phyloP scores from a whole-genome alignment of 768 basidiomycete genomes.

The Botryobasidium botryosum region DNA sequence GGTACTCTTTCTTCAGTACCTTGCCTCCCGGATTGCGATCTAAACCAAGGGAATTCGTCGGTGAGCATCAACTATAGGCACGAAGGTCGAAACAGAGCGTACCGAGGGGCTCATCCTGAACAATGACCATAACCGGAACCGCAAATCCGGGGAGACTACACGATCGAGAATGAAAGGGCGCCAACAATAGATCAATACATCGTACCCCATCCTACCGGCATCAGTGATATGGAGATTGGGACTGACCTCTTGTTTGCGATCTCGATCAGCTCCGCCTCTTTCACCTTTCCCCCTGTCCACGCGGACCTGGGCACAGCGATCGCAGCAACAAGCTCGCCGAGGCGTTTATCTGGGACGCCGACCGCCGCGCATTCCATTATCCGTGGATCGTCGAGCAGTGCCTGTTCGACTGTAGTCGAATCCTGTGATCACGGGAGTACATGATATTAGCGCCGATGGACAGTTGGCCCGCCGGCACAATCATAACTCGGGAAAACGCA shows the following conservation, averaged over 20 bases:
- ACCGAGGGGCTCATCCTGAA: too few species aligned
- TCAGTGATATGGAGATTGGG: too few species aligned
- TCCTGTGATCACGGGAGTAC: too few species aligned
- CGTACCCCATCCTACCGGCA: too few species aligned
- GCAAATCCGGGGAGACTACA: conserved; percentile 37
- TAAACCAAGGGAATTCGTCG: conserved; percentile 30
- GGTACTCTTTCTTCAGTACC: conserved; percentile 35
- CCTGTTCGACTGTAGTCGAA: conserved; percentile 45
- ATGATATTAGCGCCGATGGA: too few species aligned
- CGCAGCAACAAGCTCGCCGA: conserved; percentile 41
- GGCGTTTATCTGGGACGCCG: conserved; percentile 39
- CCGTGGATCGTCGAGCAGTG: conserved; percentile 37
- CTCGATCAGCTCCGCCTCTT: conserved; percentile 32
- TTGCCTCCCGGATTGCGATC: conserved; percentile 42
- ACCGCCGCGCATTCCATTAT: conserved; percentile 41
- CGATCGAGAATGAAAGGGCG: too few species aligned
- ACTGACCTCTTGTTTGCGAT: conserved; percentile 25
- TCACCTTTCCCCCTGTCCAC: conserved; percentile 28
- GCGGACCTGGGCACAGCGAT: conserved; percentile 35
- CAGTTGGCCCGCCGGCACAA: too few species aligned
- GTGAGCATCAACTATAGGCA: too few species aligned
- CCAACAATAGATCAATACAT: too few species aligned
- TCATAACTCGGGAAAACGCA: too few species aligned
- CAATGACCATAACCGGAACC: conserved; percentile 47
- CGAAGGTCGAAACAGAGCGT: too few species aligned